Conservation (phyloP, 1,139 yeast genomes). For the Hyphopichia burtonii region DNA sequence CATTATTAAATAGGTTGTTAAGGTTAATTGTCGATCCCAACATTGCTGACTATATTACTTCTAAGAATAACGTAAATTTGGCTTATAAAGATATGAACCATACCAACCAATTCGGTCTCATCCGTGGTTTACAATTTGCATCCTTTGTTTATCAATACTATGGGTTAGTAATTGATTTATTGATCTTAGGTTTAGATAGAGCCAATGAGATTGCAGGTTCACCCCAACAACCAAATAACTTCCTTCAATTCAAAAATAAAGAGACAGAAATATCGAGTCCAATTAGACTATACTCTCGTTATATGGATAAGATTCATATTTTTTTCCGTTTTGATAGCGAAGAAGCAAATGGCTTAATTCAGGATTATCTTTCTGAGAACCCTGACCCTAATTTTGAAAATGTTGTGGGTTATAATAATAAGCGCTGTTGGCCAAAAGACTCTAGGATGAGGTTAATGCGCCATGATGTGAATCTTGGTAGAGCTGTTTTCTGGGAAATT, state of each 20-base stretch:
- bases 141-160: slow-evolving; percentile 89
- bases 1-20: slow-evolving; percentile 76
- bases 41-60: slow-evolving; percentile 91
- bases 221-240: slow-evolving; percentile 67
- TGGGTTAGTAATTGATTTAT: slow-evolving; percentile 79
- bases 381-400: slow-evolving; percentile 92
- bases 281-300: slow-evolving; percentile 76
- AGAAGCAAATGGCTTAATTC: slow-evolving; percentile 74
- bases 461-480: slow-evolving; percentile 87
- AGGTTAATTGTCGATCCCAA: slow-evolving; percentile 84
- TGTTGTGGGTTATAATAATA: slow-evolving; percentile 84
- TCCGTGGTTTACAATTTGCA: slow-evolving; percentile 87
- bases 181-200: slow-evolving; percentile 80
- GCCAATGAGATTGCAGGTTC: slow-evolving; percentile 89
- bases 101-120: slow-evolving; percentile 81
- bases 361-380: slow-evolving; percentile 74
- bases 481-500: slow-evolving; percentile 92
- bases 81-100: slow-evolving; percentile 95
- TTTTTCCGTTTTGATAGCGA: slow-evolving; percentile 72
- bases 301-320: slow-evolving; percentile 78
- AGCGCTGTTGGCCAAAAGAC: slow-evolving; percentile 94
- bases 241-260: slow-evolving; percentile 64
- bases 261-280: slow-evolving; percentile 67
- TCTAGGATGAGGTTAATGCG: slow-evolving; percentile 87
- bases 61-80: slow-evolving; percentile 80